These are phyloP conservation scores for Hyphodiscus sp. DNA, from an alignment of 2,329 filamentous ascomycete genomes.

Conservation along the genomic window DNA sequence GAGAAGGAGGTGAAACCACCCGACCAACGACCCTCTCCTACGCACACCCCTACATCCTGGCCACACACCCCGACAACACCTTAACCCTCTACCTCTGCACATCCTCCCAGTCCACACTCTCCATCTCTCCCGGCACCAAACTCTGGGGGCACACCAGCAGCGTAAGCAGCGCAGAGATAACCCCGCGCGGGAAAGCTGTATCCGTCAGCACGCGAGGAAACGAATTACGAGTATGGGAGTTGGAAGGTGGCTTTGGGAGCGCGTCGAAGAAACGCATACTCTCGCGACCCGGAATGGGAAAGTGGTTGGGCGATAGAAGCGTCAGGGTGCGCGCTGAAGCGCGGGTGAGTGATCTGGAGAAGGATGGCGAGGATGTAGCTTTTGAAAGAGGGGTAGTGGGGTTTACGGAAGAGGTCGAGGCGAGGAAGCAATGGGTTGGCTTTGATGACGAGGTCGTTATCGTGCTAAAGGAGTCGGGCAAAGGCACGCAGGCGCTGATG, in stretches of 20 bases:
- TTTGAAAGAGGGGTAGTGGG: slow-evolving; percentile 1
- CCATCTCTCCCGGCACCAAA: slow-evolving; percentile 52
- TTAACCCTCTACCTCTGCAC: slow-evolving; percentile 63
- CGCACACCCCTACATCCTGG: slow-evolving; percentile 61
- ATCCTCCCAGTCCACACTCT: slow-evolving; percentile 48
- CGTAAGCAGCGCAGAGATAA: slow-evolving; percentile 62
- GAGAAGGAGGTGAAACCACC: not conserved
- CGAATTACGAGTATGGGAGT: slow-evolving; percentile 60
- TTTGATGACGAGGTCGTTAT: slow-evolving; percentile 70
- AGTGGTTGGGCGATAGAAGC: slow-evolving; percentile 41
- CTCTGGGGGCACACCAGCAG: slow-evolving; percentile 70
- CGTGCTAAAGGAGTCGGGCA: slow-evolving; percentile 51
- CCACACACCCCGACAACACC: slow-evolving; percentile 65
- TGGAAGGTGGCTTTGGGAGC: slow-evolving; percentile 49
- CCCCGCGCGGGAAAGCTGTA: slow-evolving; percentile 61
- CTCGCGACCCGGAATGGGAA: slow-evolving; percentile 30
- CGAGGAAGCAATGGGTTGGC: slow-evolving; percentile 49
- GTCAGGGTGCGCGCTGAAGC: slow-evolving; percentile 43
- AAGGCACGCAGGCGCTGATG: slow-evolving; percentile 53
- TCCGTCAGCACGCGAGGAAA: slow-evolving; percentile 57
- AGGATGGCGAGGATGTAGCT: not conserved
- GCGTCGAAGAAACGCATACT: slow-evolving; percentile 10
- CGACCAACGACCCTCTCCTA: slow-evolving; percentile 33
- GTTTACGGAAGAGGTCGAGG: slow-evolving; percentile 2
- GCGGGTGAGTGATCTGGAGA: slow-evolving; percentile 9